Conservation (phyloP, 768 basidiomycete genomes). For the Suillus occidentalis region DNA sequence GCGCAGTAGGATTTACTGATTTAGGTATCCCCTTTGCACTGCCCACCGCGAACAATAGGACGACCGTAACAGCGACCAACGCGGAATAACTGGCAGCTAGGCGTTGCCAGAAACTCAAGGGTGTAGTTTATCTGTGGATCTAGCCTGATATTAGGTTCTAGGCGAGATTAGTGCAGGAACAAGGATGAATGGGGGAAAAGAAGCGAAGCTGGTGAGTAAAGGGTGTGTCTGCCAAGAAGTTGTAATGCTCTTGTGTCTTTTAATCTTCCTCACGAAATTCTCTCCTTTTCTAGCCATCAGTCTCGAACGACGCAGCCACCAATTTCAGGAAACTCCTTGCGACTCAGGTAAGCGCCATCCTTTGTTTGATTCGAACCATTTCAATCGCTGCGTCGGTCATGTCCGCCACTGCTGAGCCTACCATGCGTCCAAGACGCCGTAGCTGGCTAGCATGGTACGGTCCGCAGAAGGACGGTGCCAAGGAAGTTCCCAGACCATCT, state of each 20-base stretch:
- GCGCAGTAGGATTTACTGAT: not conserved
- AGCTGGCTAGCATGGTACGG: slow-evolving; percentile 32
- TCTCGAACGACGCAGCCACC: slow-evolving; percentile 32
- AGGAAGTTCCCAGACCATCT: slow-evolving; percentile 13
- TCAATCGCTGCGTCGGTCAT: slow-evolving; percentile 18
- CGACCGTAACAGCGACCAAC: not conserved
- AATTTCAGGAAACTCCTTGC: slow-evolving; percentile 20
- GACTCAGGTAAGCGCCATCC: slow-evolving; percentile 31
- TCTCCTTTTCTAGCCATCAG: slow-evolving; percentile 27
- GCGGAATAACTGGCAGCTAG: not conserved
- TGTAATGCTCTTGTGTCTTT: slow-evolving; percentile 7
- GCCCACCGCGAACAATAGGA: not conserved
- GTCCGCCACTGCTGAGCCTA: slow-evolving; percentile 7
- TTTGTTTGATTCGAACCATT: slow-evolving; percentile 17
- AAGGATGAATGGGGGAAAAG: slow-evolving; percentile 28
- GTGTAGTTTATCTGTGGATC: not conserved
- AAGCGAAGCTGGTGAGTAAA: slow-evolving; percentile 28
- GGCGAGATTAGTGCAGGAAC: slow-evolving; percentile 2
- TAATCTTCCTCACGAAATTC: slow-evolving; percentile 14
- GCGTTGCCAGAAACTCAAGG: not conserved
- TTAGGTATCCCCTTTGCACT: not conserved
- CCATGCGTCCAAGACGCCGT: slow-evolving; percentile 19
- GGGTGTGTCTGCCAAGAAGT: slow-evolving; percentile 25
- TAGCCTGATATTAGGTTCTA: not conserved
- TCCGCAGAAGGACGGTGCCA: slow-evolving; percentile 23